Conservation (phyloP, 192 early-diverging fungal genomes). For the Neocallimastix lanati region DNA sequence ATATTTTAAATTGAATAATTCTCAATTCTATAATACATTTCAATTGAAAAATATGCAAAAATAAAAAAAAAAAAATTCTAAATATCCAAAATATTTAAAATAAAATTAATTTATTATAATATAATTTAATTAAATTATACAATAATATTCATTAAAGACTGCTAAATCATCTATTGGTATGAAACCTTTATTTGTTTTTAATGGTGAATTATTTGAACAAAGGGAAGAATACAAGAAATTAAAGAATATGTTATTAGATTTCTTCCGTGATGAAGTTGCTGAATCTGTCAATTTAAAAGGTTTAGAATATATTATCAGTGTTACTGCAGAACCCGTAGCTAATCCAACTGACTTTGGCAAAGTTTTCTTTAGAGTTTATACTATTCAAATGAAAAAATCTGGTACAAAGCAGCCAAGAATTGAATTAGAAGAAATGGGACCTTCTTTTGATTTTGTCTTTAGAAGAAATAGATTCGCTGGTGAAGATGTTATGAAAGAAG, state of each 20-base stretch:
- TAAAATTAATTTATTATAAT: too few species aligned
- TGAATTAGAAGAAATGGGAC: conserved; percentile 88
- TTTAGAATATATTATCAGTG: conserved; percentile 69
- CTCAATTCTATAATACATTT: too few species aligned
- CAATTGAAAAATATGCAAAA: too few species aligned
- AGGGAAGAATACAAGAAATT: conserved; percentile 49
- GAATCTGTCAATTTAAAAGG: conserved; percentile 69
- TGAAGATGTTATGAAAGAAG: conserved; percentile 64
- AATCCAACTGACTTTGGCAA: conserved; percentile 25
- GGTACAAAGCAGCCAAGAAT: conserved; percentile 71
- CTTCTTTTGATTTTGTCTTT: conserved; percentile 58
- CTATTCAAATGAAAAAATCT: conserved; percentile 66
- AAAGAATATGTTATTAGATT: conserved; percentile 71
- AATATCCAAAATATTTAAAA: too few species aligned
- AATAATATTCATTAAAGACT: conserved; percentile 8
- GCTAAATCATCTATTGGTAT: conserved; percentile 65
- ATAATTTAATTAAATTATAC: not conserved
- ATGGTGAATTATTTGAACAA: conserved; percentile 68
- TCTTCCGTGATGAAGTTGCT: conserved; percentile 63
- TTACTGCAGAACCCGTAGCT: conserved; percentile 48
- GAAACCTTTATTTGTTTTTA: conserved; percentile 76
- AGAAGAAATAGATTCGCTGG: conserved; percentile 54
- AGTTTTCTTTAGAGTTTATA: conserved; percentile 68
- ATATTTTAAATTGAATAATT: too few species aligned
- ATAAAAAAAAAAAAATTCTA: too few species aligned